Evolutionary conservation across 2,329 filamentous ascomycete genomes (phyloP), one percentile per base, ranked within the genome.

Genomic region (Hansfordia pulvinata): DNA sequence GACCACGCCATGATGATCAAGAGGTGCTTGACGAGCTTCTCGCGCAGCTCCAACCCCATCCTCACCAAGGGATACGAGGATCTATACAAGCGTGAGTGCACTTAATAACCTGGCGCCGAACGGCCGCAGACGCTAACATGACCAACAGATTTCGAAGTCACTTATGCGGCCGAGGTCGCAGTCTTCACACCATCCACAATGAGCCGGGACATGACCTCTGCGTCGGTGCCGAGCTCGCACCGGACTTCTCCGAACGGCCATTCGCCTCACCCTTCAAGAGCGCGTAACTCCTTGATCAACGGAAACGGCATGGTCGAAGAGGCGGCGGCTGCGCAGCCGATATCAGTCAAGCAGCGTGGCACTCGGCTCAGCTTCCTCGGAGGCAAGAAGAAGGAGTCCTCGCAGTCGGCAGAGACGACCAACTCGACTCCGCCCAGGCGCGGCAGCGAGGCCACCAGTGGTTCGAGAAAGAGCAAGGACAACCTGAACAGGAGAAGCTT

Each of bases 1-100:
- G 90, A 96, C 43, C 86, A 96, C 50, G 83, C 84, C 3, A 68
- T 93, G 32, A 76, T 83, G 50, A 74, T 96, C 41, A 85, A 88
- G 56, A 75, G 83, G 36, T 88, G 83, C 41, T 53, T 96, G 35
- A 62, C 62, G 4, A 63, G 75, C 39, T 82, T 83, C 49, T 64
- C 66, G 31, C 72, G 68, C 49, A 73, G 64, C 56, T 66, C 52
- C 20, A 72, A 68, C 50, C 70, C 60, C 49, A 64, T 56, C 51
- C 72, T 69, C 48, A 60, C 52, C 40, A 59, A 53, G 34, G 59
- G 56, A 23, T 58, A 69, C 17, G 64, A 69, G 42, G 72, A 79
- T 45, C 58, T 84, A 19, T 61, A 68, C 33, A 61, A 60, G 50
- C 64, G 78, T 83, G 64, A 57, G 75, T 65, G 25, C 17, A 23